Conservation (phyloP, 169 alveolate species). For the Cyclospora cayetanensis region DNA sequence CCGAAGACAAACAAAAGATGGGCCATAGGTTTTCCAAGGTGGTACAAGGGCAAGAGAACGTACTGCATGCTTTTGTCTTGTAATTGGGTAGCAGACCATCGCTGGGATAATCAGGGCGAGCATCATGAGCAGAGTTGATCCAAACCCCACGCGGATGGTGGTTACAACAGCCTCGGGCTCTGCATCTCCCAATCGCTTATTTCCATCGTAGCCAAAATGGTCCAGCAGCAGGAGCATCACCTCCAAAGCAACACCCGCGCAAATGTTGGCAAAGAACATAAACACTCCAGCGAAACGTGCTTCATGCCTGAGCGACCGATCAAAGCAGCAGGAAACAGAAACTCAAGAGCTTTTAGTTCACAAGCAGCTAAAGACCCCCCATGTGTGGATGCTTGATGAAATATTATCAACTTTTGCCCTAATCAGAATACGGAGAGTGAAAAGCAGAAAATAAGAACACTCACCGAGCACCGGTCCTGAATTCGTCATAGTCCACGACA, state of each 20-base stretch:
- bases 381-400: no score
- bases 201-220: conserved; percentile 49
- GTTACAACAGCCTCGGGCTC: conserved; percentile 38
- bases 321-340: neutral
- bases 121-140: conserved; percentile 29
- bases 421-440: no score
- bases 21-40: no score
- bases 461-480: conserved; percentile 63
- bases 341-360: no score
- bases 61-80: conserved; percentile 45
- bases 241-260: conserved; percentile 39
- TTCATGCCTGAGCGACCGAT: conserved; percentile 15
- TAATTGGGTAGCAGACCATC: conserved; percentile 23
- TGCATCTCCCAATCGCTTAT: conserved; percentile 32
- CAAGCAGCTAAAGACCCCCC: no score
- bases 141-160: conserved; percentile 55
- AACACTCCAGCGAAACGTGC: conserved; percentile 58
- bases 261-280: conserved; percentile 47
- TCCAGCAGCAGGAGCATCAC: conserved; percentile 57
- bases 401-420: no score
- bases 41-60: neutral
- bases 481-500: conserved; percentile 67
- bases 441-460: neutral
- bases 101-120: conserved; percentile 29
- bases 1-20: no score